phyloP scores from a whole-genome alignment of 176 grass and related monocot species.

The Eremochloa ophiuroides region DNA sequence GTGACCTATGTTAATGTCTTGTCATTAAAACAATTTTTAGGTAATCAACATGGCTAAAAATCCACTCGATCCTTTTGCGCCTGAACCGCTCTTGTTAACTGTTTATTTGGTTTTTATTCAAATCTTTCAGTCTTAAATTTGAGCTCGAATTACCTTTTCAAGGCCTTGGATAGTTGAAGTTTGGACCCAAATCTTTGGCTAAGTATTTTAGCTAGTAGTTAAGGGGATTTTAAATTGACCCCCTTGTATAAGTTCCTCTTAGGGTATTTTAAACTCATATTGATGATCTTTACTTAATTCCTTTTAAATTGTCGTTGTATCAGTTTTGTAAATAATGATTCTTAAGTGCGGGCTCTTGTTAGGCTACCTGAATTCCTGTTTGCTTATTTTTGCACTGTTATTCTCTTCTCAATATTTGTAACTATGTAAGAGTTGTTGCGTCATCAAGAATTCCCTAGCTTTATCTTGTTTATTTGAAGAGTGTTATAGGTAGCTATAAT shows the following conservation, averaged over 20 bases:
- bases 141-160: background rate
- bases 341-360: constrained; percentile 7
- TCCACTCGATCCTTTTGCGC: background rate
- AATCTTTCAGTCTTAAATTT: constrained; percentile 5
- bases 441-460: background rate
- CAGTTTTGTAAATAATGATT: background rate
- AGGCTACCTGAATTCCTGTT: background rate
- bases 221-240: background rate
- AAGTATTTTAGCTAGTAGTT: too few relatives aligned
- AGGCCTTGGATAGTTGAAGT: background rate
- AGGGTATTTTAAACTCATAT: background rate
- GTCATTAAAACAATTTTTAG: background rate
- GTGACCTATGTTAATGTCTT: background rate
- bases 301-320: background rate
- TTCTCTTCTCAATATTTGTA: background rate
- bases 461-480: constrained; percentile 6
- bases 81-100: background rate
- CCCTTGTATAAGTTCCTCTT: background rate
- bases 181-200: background rate
- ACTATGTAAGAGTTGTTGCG: background rate
- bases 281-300: background rate
- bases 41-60: background rate
- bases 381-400: background rate
- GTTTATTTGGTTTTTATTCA: background rate
- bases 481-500: background rate